A percentile compares a stretch with the other conserved stretches of the same genome.
Conservation (phyloP, 202 grass and related monocot genomes). For the Tripidium arundinaceum region DNA sequence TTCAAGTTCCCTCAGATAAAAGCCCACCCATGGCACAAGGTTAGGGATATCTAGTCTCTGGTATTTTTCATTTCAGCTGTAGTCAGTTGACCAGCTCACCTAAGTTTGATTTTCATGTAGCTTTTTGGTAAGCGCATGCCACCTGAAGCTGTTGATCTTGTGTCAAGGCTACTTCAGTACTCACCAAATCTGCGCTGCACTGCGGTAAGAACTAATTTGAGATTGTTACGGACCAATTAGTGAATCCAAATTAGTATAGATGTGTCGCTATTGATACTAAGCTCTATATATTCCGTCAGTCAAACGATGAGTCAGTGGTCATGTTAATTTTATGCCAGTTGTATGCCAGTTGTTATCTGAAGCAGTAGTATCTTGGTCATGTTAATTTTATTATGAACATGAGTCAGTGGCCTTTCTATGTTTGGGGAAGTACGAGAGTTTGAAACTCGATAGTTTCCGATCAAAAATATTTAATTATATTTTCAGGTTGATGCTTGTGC, state of each 20-base stretch:
- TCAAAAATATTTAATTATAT: conserved; percentile 20
- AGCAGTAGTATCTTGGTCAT: background rate
- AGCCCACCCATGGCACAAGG: conserved; percentile 98
- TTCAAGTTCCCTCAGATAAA: conserved; percentile 97
- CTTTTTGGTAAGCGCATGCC: conserved; percentile 78
- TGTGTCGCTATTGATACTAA: background rate
- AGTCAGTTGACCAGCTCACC: background rate
- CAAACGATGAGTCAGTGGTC: too few relatives aligned
- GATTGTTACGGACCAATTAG: conserved; percentile 6
- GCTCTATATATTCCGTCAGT: too few relatives aligned
- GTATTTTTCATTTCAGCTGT: conserved; percentile 2
- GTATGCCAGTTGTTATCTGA: background rate
- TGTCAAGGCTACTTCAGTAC: conserved; percentile 80
- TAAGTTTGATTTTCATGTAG: conserved; percentile 29
- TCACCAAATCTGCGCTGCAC: conserved; percentile 84
- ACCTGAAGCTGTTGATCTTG: conserved; percentile 81
- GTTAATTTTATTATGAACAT: background rate
- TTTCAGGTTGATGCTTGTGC: conserved; percentile 76
- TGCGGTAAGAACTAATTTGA: conserved; percentile 53
- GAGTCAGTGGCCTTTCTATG: background rate
- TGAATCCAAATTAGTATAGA: background rate
- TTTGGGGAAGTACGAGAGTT: background rate
- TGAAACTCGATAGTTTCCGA: background rate
- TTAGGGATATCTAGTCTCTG: conserved; percentile 29
- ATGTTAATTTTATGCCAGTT: too few relatives aligned